Percentiles rank a stretch among this genome's conserved stretches.
Evolutionary conservation across 345 rosid genomes (phyloP).

Genomic region (Syzygium aqueum): DNA sequence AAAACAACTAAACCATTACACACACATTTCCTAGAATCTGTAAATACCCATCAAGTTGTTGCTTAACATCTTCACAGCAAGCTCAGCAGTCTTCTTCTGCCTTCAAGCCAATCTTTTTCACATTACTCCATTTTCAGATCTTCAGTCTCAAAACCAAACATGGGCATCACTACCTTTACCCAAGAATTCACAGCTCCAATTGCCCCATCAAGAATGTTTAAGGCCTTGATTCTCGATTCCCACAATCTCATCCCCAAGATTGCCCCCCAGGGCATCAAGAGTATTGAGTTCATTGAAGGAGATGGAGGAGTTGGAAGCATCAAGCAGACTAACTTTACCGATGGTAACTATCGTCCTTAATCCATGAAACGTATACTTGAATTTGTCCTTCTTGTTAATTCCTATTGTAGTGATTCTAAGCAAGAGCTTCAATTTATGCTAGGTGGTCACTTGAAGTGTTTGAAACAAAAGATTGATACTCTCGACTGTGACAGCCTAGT

Average conservation of each 20-base stretch:
- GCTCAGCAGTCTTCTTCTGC: background rate
- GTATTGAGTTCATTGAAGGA: slow-evolving; percentile 16
- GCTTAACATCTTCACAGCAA: background rate
- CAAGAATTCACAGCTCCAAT: background rate
- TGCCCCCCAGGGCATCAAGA: slow-evolving; percentile 17
- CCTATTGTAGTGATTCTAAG: too few species aligned
- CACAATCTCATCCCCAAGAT: slow-evolving; percentile 7
- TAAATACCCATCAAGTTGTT: background rate
- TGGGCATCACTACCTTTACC: background rate
- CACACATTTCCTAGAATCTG: background rate
- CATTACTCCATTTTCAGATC: too few species aligned
- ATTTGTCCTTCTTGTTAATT: background rate
- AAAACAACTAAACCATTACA: background rate
- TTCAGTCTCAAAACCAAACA: background rate
- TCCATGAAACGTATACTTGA: background rate
- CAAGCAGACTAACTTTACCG: slow-evolving; percentile 8
- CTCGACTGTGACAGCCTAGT: background rate
- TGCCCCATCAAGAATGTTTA: background rate
- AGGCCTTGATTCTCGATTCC: background rate
- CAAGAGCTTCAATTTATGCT: background rate
- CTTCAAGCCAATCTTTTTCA: too few species aligned
- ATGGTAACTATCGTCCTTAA: background rate
- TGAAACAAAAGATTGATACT: slow-evolving; percentile 1
- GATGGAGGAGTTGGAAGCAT: slow-evolving; percentile 32
- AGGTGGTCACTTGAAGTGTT: background rate